Evolutionary conservation across 768 basidiomycete genomes (phyloP).

Genomic region (Pleurotus tuoliensis): DNA sequence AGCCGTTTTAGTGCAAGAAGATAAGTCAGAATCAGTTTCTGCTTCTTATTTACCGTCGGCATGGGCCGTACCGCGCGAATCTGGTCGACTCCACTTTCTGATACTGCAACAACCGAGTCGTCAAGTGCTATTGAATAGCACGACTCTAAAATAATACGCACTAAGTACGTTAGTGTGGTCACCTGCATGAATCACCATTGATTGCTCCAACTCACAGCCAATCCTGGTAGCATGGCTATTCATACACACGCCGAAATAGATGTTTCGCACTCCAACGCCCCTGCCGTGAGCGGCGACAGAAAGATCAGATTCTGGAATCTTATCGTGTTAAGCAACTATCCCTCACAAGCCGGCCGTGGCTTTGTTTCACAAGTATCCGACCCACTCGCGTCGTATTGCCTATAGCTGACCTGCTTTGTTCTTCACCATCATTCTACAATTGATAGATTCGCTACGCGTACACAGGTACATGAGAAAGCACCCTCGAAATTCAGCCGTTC

Average conservation of each 20-base stretch:
- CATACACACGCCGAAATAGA: no score
- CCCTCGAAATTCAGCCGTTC: not conserved
- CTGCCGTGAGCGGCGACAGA: not conserved
- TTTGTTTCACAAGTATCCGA: not conserved
- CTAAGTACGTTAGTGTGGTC: no score
- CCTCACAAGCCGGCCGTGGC: not conserved
- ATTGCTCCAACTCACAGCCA: no score
- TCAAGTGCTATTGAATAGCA: not conserved
- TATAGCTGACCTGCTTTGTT: not conserved
- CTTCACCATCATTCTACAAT: not conserved
- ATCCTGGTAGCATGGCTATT: no score
- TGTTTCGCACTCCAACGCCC: not conserved
- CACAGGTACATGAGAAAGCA: not conserved
- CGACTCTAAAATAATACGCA: not conserved
- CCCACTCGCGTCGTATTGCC: not conserved
- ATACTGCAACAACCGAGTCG: not conserved
- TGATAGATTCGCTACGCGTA: not conserved
- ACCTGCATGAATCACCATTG: no score
- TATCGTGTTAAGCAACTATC: not conserved
- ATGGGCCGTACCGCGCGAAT: not conserved
- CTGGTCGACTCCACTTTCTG: not conserved
- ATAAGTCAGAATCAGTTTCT: not conserved
- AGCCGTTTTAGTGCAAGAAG: not conserved
- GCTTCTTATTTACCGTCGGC: conserved; percentile 5
- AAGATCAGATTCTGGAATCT: not conserved